These are phyloP conservation scores for Udeniomyces megalosporus DNA, from an alignment of 768 basidiomycete species.

Conservation along the genomic window DNA sequence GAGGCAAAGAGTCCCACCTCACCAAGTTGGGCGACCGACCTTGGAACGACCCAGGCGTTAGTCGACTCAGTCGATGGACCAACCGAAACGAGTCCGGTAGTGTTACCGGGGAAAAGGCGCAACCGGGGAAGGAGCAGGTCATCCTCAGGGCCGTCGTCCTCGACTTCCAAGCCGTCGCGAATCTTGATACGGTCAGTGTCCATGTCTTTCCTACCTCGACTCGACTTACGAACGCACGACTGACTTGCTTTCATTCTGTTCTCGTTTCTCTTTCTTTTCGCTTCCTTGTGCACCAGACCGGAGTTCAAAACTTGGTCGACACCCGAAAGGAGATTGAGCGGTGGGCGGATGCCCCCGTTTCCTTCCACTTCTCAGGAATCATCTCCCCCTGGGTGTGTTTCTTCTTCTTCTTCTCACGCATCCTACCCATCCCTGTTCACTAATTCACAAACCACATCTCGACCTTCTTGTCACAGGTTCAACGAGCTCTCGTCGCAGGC, in stretches of 20 bases:
- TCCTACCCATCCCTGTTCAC: slow-evolving; percentile 43
- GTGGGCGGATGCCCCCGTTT: slow-evolving; percentile 52
- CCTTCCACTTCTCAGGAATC: slow-evolving; percentile 89
- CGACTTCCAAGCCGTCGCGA: slow-evolving; percentile 70
- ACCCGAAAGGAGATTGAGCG: slow-evolving; percentile 71
- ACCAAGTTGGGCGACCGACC: slow-evolving; percentile 56
- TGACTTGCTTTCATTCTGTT: background rate
- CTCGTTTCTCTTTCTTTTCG: background rate
- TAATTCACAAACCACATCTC: background rate
- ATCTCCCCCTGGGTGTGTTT: slow-evolving; percentile 87
- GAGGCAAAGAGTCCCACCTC: slow-evolving; percentile 55
- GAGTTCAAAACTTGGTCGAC: slow-evolving; percentile 79
- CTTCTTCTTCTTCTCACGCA: too few relatives aligned
- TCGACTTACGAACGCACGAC: background rate
- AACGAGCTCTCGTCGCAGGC: slow-evolving; percentile 42
- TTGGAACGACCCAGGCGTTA: slow-evolving; percentile 86
- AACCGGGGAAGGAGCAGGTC: slow-evolving; percentile 40
- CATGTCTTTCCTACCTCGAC: too few relatives aligned
- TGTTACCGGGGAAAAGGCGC: background rate
- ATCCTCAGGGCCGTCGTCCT: slow-evolving; percentile 69
- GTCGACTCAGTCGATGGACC: slow-evolving; percentile 13
- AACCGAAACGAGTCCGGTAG: slow-evolving; percentile 29
- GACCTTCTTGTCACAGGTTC: slow-evolving; percentile 7
- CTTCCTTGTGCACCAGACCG: slow-evolving; percentile 36
- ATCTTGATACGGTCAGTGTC: slow-evolving; percentile 52